Base-by-base conservation (phyloP, 768 basidiomycete species). In the Podaxis rugospora region DNA sequence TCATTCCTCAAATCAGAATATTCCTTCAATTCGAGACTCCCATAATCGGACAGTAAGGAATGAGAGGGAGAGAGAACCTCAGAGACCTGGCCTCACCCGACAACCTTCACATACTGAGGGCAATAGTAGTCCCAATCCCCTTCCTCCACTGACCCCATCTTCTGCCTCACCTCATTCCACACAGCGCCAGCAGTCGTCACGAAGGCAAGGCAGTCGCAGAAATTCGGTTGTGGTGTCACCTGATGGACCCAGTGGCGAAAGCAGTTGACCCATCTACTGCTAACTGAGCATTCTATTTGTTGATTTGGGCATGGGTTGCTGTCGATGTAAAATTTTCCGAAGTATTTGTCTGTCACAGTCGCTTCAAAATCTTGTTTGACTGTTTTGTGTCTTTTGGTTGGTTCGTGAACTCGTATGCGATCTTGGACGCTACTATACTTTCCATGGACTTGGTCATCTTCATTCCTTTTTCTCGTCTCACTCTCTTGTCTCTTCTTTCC, bases 161-260 rank as follows among this genome's bases (percentile, higher is more conserved):
- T 47, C 59, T 10, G 11, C 21, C 32, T 61, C 59, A 35, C 39
- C 59, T 25, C 51, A 42, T 53, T 53, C 59, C 21, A 21, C 54
- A 28, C 53, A 59, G 6, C 42, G 18, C 62, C 53, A 61, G 42
- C 36, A 53, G 37, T 16, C 54, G 59, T 60, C 57, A 36, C 53
- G 65, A 68, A 66, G 68, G 28, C 60, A 63, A 16, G 74, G 66
- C 44, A 75, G 75, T 66, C 71, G 75, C 50, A 67, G 77, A 55
- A 73, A 74, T 55, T 76, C 76, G n/a, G 64, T 75, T 27, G 66
- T 69, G 47, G 74, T 76, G 76, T 68, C 72, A 6, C 70, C 73
- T 11, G 74, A 72, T 35, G 68, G 67, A 50, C 59, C 59, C 7
- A 42, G 40, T 44, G 46, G 52, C 37, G 70, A 69, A 42, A 64